Percentiles rank a stretch among this genome's conserved stretches.
Conservation (phyloP, 225 moss, liverwort and hornwort species). For the Anthoceros angustus region DNA sequence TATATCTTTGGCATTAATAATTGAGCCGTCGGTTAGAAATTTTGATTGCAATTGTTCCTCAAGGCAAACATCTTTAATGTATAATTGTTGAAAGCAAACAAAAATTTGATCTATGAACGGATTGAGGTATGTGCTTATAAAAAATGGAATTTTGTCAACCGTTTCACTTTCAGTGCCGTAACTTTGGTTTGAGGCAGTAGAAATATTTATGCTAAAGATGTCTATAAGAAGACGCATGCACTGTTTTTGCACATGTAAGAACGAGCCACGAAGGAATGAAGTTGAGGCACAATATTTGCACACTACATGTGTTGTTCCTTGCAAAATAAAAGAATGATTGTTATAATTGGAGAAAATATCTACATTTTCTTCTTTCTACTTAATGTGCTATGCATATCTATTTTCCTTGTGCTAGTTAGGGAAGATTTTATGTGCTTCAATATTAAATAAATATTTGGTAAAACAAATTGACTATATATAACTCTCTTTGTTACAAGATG, state of each 20-base stretch:
- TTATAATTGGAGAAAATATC: no score
- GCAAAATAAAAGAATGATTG: no score
- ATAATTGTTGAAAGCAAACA: slow-evolving; percentile 29
- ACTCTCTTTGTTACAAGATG: no score
- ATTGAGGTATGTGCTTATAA: slow-evolving; percentile 36
- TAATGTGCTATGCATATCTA: no score
- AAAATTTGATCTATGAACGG: slow-evolving; percentile 42
- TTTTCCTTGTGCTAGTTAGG: no score
- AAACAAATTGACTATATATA: no score
- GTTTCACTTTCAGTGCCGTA: neutral
- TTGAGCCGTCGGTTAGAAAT: neutral
- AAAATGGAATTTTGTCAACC: slow-evolving; percentile 28
- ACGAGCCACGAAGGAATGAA: no score
- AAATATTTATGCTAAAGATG: neutral
- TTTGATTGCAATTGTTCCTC: neutral
- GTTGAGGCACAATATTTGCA: no score
- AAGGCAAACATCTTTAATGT: slow-evolving; percentile 13
- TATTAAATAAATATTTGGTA: no score
- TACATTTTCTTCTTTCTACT: no score
- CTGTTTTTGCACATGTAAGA: neutral
- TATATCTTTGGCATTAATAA: neutral
- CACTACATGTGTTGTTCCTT: neutral
- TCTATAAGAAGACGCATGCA: neutral
- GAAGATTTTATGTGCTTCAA: no score
- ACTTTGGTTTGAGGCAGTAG: neutral